Evolutionary conservation across 1,284 basidiomycete species (phyloP), one percentile per base, ranked within the genome.

Genomic region (Irpex lacteus): DNA sequence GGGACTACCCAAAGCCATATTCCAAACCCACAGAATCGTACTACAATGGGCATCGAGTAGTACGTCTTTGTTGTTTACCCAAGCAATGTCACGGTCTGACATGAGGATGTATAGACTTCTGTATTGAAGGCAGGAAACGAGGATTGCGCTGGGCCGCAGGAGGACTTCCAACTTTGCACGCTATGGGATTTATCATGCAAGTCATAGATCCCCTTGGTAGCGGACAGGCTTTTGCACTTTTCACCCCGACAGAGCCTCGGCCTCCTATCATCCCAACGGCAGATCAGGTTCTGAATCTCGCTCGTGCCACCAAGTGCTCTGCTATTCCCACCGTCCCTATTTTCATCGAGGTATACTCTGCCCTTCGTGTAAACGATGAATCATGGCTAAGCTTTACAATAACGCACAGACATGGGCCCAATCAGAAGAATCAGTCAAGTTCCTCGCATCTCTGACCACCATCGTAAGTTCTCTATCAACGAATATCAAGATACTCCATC

Each of bases 1-100:
- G n/a, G 66, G 66, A 15, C 40, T 67, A 3, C 66, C 71, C n/a
- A 72, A 71, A 62, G 64, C 70, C 2, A 65, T 71, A 9, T 60
- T 65, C 5, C 63, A 61, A 44, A 66, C 60, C 0, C 63, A 67
- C n/a, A 53, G 21, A 7, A 56, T 50, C 9, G 13, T 67, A 11
- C 40, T 64, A 19, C 58, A 60, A 19, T 66, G 63, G 61, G 59
- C 53, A 11, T 5, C 3, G 0, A n/a, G 9, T 32, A 40, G 65
- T 66, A 38, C 21, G 40, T 47, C 1, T n/a, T 2, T 47, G 40
- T 47, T 59, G 50, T 19, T 15, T 40, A 13, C 4, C 11, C 8
- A 9, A 21, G 13, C n/a, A 13, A 58, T 3, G 34, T 7, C 59
- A 26, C 40, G n/a, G 8, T n/a, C 1, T 18, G 34, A n/a, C 8